Conservation (phyloP, 805 yeast species). For the Cyberlindnera maclurae region DNA sequence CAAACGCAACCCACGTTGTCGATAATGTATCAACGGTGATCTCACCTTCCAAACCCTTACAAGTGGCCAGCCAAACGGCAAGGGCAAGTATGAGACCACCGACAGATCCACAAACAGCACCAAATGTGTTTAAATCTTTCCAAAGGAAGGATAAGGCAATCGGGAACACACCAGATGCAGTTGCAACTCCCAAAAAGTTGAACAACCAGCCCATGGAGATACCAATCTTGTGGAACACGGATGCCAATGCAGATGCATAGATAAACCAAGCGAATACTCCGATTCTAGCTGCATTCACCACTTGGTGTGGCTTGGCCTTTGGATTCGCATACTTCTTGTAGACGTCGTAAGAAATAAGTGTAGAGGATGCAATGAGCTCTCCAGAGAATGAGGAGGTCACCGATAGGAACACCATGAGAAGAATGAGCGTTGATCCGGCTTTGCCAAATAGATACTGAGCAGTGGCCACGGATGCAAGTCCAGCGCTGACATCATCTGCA, state of each 20-base stretch:
- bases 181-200: slow-evolving; percentile 35
- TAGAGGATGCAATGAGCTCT: slow-evolving; percentile 34
- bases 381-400: slow-evolving; percentile 37
- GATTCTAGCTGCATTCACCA: slow-evolving; percentile 35
- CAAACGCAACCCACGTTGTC: slow-evolving; percentile 34
- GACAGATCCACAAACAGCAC: slow-evolving; percentile 33
- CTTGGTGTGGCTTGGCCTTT: slow-evolving; percentile 34
- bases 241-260: slow-evolving; percentile 30
- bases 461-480: slow-evolving; percentile 36
- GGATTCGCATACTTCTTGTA: slow-evolving; percentile 37
- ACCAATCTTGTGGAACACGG: slow-evolving; percentile 30
- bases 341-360: slow-evolving; percentile 39
- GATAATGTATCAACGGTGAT: slow-evolving; percentile 29
- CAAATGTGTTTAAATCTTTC: slow-evolving; percentile 29
- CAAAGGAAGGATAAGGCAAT: slow-evolving; percentile 34
- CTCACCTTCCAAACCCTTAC: slow-evolving; percentile 29
- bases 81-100: slow-evolving; percentile 31
- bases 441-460: slow-evolving; percentile 35
- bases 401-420: slow-evolving; percentile 36
- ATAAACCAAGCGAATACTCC: slow-evolving; percentile 35
- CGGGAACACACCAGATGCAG: slow-evolving; percentile 35
- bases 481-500: slow-evolving; percentile 26
- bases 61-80: slow-evolving; percentile 32
- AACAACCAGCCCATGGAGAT: slow-evolving; percentile 33
- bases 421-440: slow-evolving; percentile 34